Conservation (phyloP, 768 basidiomycete genomes). For the Leccinum aurantiacum region DNA sequence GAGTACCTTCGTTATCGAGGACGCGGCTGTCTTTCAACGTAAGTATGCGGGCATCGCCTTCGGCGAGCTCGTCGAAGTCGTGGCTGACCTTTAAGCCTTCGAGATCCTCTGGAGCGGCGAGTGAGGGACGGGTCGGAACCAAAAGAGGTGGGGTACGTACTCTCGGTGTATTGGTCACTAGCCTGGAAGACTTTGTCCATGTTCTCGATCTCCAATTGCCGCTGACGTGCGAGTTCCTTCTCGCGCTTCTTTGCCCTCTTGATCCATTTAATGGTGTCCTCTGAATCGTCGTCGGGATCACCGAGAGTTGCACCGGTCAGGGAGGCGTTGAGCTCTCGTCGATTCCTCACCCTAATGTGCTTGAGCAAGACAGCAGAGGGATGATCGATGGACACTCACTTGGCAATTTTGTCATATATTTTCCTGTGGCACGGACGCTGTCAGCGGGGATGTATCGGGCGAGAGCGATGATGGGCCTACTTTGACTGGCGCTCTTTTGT, state of each 20-base stretch:
- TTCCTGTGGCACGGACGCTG: slow-evolving; percentile 45
- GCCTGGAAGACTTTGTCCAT: slow-evolving; percentile 72
- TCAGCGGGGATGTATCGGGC: slow-evolving; percentile 16
- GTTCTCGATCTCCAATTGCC: slow-evolving; percentile 79
- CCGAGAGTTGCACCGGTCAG: slow-evolving; percentile 93
- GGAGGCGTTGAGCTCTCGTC: slow-evolving; percentile 86
- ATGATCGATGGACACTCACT: slow-evolving; percentile 62
- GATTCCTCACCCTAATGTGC: slow-evolving; percentile 80
- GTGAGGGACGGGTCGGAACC: slow-evolving; percentile 1
- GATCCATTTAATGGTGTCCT: slow-evolving; percentile 86
- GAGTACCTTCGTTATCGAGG: slow-evolving; percentile 52
- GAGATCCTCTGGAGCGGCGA: slow-evolving; percentile 67
- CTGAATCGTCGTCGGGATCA: slow-evolving; percentile 74
- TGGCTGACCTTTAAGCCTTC: slow-evolving; percentile 95
- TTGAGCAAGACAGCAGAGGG: slow-evolving; percentile 37
- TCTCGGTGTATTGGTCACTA: slow-evolving; percentile 79
- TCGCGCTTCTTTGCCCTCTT: slow-evolving; percentile 89
- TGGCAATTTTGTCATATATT: slow-evolving; percentile 75
- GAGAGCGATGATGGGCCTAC: slow-evolving; percentile 46
- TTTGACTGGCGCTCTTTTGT: slow-evolving; percentile 72
- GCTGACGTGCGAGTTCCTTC: slow-evolving; percentile 81
- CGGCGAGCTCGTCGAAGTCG: slow-evolving; percentile 88
- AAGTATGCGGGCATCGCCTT: slow-evolving; percentile 94
- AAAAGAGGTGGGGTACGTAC: slow-evolving; percentile 43
- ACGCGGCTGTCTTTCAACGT: slow-evolving; percentile 88